These are phyloP conservation scores for Luvunga scandens DNA, from an alignment of 345 rosid genomes.

Conservation along the genomic window DNA sequence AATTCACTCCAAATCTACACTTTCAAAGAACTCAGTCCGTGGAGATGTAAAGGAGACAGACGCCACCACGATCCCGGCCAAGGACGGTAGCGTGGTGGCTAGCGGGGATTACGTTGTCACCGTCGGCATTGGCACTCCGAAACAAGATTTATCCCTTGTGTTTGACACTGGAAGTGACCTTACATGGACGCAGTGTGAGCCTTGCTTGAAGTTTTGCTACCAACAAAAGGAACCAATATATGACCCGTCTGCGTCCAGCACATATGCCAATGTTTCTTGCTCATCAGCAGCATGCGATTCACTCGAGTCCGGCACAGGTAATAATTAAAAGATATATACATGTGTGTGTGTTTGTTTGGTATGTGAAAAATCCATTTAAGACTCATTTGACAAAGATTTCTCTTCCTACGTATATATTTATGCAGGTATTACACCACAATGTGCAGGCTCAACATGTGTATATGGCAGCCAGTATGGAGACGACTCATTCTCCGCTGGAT, in stretches of 20 bases:
- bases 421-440: slow-evolving; percentile 37
- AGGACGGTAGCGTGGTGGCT: slow-evolving; percentile 49
- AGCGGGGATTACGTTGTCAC: slow-evolving; percentile 50
- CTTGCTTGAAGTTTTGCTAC: slow-evolving; percentile 48
- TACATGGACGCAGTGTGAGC: slow-evolving; percentile 66
- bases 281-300: slow-evolving; percentile 37
- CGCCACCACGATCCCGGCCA: slow-evolving; percentile 48
- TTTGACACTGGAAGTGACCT: slow-evolving; percentile 73
- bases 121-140: slow-evolving; percentile 63
- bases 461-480: slow-evolving; percentile 80
- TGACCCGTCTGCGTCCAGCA: slow-evolving; percentile 38
- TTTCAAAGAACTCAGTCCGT: slow-evolving; percentile 22
- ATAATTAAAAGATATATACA: background rate
- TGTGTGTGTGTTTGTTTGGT: too few species aligned
- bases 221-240: slow-evolving; percentile 48
- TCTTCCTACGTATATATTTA: background rate
- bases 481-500: slow-evolving; percentile 57
- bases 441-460: slow-evolving; percentile 58
- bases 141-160: slow-evolving; percentile 36
- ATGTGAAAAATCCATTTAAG: too few species aligned
- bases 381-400: too few species aligned
- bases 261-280: slow-evolving; percentile 64
- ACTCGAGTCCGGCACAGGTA: slow-evolving; percentile 54
- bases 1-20: slow-evolving; percentile 38
- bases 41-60: slow-evolving; percentile 22